These are phyloP conservation scores for Aspergillus luchuensis DNA, from an alignment of 2,329 filamentous ascomycete genomes.

Conservation along the genomic window DNA sequence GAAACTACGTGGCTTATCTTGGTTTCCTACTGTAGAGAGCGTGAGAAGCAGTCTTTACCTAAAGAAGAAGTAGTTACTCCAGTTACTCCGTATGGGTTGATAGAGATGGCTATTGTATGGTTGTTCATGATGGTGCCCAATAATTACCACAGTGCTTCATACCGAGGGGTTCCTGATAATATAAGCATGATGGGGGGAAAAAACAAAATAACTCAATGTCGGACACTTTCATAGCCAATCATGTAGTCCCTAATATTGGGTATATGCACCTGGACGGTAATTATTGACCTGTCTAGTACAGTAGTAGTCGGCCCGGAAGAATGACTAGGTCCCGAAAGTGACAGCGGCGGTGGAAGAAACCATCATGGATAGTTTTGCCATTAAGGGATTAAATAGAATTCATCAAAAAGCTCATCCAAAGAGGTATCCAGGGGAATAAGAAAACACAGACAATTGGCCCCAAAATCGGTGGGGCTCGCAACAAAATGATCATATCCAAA, in stretches of 20 bases:
- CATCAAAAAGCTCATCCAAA: slow-evolving; percentile 14
- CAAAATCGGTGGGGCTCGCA: not conserved
- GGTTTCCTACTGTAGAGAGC: not conserved
- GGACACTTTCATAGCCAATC: not conserved
- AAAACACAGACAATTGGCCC: slow-evolving; percentile 11
- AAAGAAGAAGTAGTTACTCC: too few species aligned
- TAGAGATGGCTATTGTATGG: not conserved
- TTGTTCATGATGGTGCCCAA: not conserved
- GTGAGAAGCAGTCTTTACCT: too few species aligned
- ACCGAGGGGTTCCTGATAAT: too few species aligned
- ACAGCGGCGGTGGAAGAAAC: not conserved
- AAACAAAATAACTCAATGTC: not conserved
- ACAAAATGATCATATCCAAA: slow-evolving; percentile 6
- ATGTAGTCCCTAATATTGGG: not conserved
- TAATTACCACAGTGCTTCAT: too few species aligned
- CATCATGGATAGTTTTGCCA: slow-evolving; percentile 3
- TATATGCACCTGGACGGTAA: not conserved
- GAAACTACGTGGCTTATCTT: not conserved
- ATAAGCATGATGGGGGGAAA: not conserved
- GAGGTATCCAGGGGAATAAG: slow-evolving; percentile 19
- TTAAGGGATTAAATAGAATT: slow-evolving; percentile 15
- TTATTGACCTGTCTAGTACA: not conserved
- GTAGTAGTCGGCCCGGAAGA: not conserved
- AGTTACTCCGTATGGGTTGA: not conserved
- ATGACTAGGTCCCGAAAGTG: not conserved